Conservation (phyloP, 768 basidiomycete species). For the Phallus indusiatus region DNA sequence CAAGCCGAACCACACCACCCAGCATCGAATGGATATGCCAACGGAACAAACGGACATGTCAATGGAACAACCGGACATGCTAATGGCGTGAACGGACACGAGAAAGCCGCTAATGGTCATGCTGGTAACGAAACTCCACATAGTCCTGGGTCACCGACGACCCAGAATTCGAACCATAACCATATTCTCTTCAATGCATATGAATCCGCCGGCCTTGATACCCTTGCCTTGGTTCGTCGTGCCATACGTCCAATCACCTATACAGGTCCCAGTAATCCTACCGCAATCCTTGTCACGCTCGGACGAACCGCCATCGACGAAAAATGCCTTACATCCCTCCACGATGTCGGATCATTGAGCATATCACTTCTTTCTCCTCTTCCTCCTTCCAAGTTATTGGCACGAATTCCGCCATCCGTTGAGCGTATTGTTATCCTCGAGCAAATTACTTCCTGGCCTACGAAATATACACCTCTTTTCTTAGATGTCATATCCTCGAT, state of each 20-base stretch:
- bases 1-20: constrained; percentile 29
- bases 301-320: constrained; percentile 39
- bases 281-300: constrained; percentile 63
- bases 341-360: constrained; percentile 54
- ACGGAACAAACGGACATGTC: constrained; percentile 24
- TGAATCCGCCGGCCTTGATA: constrained; percentile 57
- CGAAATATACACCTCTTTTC: constrained; percentile 82
- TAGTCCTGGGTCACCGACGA: constrained; percentile 2
- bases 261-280: constrained; percentile 45
- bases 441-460: constrained; percentile 65
- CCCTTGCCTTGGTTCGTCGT: constrained; percentile 51
- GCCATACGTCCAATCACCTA: constrained; percentile 46
- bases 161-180: constrained; percentile 10
- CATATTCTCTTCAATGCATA: constrained; percentile 41
- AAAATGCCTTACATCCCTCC: constrained; percentile 24
- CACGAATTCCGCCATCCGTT: constrained; percentile 50
- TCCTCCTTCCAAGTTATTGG: constrained; percentile 42
- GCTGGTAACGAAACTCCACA: constrained; percentile 15
- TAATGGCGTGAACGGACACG: constrained; percentile 13
- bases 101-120: neutral
- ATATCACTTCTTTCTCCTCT: constrained; percentile 61
- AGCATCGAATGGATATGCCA: constrained; percentile 7
- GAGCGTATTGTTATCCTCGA: constrained; percentile 74
- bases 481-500: constrained; percentile 70
- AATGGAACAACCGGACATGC: constrained; percentile 16